Conservation (phyloP, 2,329 filamentous ascomycete species). For the Penicillium sp. region DNA sequence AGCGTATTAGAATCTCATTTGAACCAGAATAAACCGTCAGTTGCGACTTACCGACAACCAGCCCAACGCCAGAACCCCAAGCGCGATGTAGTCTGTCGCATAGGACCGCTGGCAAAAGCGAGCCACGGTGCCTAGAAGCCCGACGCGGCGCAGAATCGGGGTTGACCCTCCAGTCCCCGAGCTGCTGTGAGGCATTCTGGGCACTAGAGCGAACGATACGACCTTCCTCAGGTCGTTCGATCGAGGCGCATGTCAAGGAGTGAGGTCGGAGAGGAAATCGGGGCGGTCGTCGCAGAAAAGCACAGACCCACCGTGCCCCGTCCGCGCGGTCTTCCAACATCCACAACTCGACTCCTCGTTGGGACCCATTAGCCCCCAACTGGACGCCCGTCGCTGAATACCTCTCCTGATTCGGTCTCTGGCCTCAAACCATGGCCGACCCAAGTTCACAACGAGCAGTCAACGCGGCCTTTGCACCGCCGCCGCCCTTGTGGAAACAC, state of each 20-base stretch:
- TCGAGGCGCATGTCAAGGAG: no score
- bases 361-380: no score
- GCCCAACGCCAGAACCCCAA: conserved; percentile 64
- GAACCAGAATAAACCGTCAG: no score
- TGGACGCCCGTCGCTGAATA: background rate
- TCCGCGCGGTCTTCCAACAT: no score
- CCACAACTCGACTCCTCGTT: no score
- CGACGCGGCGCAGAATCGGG: conserved; percentile 24
- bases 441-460: conserved; percentile 46
- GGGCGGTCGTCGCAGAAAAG: no score
- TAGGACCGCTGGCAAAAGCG: conserved; percentile 68
- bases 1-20: no score
- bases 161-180: conserved; percentile 24
- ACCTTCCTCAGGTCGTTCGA: no score
- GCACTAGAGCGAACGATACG: no score
- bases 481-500: conserved; percentile 83
- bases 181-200: conserved; percentile 32
- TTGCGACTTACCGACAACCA: conserved; percentile 47
- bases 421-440: conserved; percentile 56
- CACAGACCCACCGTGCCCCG: no score
- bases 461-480: conserved; percentile 73
- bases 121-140: conserved; percentile 48
- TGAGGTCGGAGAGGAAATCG: no score
- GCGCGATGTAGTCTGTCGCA: conserved; percentile 81
- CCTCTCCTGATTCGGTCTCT: background rate